These are phyloP conservation scores for Neofusicoccum parvum DNA, from an alignment of 2,329 filamentous ascomycete genomes.

Conservation along the genomic window DNA sequence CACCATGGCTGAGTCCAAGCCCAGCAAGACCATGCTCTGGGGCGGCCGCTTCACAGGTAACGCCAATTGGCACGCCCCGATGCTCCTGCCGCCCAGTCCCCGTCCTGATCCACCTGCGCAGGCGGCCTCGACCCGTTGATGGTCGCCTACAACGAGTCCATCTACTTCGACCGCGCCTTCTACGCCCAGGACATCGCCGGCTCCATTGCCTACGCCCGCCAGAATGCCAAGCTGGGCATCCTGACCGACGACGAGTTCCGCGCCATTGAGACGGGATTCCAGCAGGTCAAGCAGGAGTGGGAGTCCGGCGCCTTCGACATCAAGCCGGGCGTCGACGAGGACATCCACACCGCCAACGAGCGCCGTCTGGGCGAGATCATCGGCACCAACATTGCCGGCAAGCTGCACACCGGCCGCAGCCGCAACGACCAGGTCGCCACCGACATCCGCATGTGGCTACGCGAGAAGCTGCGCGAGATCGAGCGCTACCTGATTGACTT, in stretches of 20 bases:
- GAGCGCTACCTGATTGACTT: conserved; percentile 70
- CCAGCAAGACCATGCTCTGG: conserved; percentile 59
- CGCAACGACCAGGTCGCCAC: conserved; percentile 89
- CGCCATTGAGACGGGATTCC: conserved; percentile 72
- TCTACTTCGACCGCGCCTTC: conserved; percentile 76
- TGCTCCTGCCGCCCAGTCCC: neutral
- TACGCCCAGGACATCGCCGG: conserved; percentile 81
- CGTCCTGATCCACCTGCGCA: conserved; percentile 34
- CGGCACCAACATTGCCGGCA: conserved; percentile 80
- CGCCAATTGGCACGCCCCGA: neutral
- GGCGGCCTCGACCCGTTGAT: conserved; percentile 84
- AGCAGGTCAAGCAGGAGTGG: conserved; percentile 57
- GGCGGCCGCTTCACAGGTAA: conserved; percentile 63
- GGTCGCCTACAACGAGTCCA: conserved; percentile 80
- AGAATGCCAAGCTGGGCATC: conserved; percentile 75
- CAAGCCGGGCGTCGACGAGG: conserved; percentile 53
- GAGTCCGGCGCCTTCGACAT: conserved; percentile 47
- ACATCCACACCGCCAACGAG: conserved; percentile 60
- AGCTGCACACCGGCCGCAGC: conserved; percentile 84
- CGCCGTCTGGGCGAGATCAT: conserved; percentile 73
- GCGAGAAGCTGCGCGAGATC: conserved; percentile 71
- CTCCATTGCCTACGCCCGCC: conserved; percentile 78
- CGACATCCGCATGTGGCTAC: conserved; percentile 88
- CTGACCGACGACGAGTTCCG: conserved; percentile 72
- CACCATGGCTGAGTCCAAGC: conserved; percentile 18